Evolutionary conservation across 2,329 filamentous ascomycete genomes (phyloP), one percentile per base, ranked within the genome.

Genomic region (Dothideomycetes sp.): DNA sequence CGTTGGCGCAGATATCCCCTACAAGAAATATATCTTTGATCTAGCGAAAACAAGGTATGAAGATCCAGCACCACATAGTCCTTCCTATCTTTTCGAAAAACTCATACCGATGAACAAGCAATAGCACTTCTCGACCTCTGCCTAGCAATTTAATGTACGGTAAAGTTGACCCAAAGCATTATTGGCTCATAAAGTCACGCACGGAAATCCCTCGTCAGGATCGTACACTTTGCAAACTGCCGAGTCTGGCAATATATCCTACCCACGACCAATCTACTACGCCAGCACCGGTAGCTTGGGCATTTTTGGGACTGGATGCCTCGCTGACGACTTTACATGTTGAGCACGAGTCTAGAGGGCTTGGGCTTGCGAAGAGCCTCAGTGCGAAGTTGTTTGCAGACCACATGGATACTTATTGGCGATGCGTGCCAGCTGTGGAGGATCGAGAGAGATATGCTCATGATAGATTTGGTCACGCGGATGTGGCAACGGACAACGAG

Each of bases 291-390:
- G 60, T 84, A 4, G 75, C 78, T 0, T 85, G 81, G 81, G 73
- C 70, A 0, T 82, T 84, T 40, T 50, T 65, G 60, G 77, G 75
- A 0, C 61, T 71, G 2, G 79, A 83, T 51, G 78, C 71, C 1
- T 76, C 73, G n/a, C 54, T 82, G 12, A 72, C 68, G 9, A 73
- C 71, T 20, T 57, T 82, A 24, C 74, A 81, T 54, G 76, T 73
- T 39, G 77, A 81, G 55, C 64, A 65, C 8, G 57, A 64, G 1
- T 80, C 74, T 49, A 71, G 81, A 20, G 71, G 77, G 0, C 67
- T 62, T 29, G 80, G 81, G 0, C 59, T 84, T 20, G 80, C 79
- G 2, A 82, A 79, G 54, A 64, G 67, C 0, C 61, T 84, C 4
- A 72, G 73, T 1, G 61, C 66, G 17, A 80, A 71, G 53, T 55